Percentiles rank a stretch among this genome's conserved stretches.
These are phyloP conservation scores for Tilletia walkeri DNA, from an alignment of 1,284 basidiomycete genomes.

Conservation along the genomic window DNA sequence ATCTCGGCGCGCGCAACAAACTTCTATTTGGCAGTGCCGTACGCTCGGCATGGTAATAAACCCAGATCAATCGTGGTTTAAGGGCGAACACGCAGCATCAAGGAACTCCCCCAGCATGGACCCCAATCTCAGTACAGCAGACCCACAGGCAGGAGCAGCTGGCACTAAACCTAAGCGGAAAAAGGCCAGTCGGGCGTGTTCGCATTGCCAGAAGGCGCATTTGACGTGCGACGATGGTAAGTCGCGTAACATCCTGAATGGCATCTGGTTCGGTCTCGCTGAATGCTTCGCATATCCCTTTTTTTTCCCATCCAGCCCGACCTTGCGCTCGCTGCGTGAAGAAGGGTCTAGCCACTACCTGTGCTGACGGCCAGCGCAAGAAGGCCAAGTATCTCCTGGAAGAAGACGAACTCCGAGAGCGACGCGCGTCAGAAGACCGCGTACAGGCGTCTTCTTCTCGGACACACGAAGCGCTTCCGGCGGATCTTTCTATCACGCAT, in stretches of 20 bases:
- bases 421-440: conserved; percentile 34
- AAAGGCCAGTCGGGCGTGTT: conserved; percentile 87
- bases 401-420: conserved; percentile 44
- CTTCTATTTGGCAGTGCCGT: too few species aligned
- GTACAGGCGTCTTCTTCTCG: background rate
- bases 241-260: conserved; percentile 24
- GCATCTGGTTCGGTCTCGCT: background rate
- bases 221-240: conserved; percentile 94
- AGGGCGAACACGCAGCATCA: too few species aligned
- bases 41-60: too few species aligned
- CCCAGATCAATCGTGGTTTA: too few species aligned
- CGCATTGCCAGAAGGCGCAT: conserved; percentile 89
- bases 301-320: conserved; percentile 64
- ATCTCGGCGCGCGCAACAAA: too few species aligned
- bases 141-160: background rate
- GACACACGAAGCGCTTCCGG: conserved; percentile 13
- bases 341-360: conserved; percentile 82
- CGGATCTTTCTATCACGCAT: background rate
- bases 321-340: conserved; percentile 93
- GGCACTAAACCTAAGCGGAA: conserved; percentile 58
- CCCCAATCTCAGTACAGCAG: background rate
- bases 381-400: conserved; percentile 82
- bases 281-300: background rate
- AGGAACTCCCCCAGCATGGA: background rate
- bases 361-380: conserved; percentile 90